Conservation (phyloP, 129 eudicot genomes). For the Tagetes patula region DNA sequence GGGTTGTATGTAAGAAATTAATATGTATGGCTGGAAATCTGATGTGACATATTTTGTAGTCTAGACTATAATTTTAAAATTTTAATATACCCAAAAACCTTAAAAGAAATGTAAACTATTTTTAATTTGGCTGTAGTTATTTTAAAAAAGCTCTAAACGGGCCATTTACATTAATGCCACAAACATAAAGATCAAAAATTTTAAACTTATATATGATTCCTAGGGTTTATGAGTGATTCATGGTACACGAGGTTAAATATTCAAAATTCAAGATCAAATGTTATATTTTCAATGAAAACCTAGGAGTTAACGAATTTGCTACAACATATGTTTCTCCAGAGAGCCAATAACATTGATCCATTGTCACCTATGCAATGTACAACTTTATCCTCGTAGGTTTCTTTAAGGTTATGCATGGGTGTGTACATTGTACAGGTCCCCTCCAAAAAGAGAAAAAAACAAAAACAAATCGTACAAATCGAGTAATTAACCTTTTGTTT, state of each 20-base stretch:
- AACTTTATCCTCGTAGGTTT: constrained; percentile 35
- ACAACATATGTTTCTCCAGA: constrained; percentile 15
- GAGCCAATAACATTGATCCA: constrained; percentile 38
- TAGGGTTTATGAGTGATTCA: constrained; percentile 26
- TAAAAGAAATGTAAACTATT: too few species aligned
- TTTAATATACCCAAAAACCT: too few species aligned
- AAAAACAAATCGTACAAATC: constrained; percentile 16
- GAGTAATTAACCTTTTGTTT: background rate
- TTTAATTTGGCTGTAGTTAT: too few species aligned
- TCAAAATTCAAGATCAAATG: constrained; percentile 25
- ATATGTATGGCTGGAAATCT: too few species aligned
- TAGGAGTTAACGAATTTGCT: constrained; percentile 34
- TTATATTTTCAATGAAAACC: constrained; percentile 29
- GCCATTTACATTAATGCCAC: background rate
- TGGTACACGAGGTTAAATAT: constrained; percentile 10
- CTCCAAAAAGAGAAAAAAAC: background rate
- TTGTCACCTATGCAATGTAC: constrained; percentile 37
- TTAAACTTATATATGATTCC: constrained; percentile 16
- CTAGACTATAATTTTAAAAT: too few species aligned
- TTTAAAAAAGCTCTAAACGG: background rate
- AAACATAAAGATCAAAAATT: background rate
- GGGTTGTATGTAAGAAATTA: too few species aligned
- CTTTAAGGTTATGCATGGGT: constrained; percentile 18
- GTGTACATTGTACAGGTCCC: background rate
- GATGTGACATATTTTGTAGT: too few species aligned